phyloP scores from a whole-genome alignment of 78 protist species.

The Diacronema lutheri region DNA sequence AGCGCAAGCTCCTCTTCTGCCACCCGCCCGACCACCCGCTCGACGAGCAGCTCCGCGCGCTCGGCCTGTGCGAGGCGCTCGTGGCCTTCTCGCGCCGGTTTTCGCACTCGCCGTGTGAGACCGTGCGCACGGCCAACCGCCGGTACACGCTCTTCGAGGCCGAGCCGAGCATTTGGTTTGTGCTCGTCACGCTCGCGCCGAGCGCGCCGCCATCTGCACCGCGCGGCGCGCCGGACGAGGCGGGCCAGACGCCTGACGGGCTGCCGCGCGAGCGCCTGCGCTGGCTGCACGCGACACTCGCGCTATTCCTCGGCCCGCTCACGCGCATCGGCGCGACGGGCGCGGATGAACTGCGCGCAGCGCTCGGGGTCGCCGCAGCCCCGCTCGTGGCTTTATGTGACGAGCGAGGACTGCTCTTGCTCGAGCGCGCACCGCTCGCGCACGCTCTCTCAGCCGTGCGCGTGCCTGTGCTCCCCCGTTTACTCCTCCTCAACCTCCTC shows the following conservation, averaged over 20 bases:
- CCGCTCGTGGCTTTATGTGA: no score
- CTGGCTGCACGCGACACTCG: not conserved
- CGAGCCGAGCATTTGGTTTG: not conserved
- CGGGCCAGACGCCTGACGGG: not conserved
- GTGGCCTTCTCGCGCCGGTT: not conserved
- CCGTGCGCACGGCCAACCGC: not conserved
- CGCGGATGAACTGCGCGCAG: not conserved
- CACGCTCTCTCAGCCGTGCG: no score
- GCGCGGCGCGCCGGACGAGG: not conserved
- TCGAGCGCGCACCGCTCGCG: no score
- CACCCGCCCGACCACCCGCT: not conserved
- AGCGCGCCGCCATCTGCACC: no score
- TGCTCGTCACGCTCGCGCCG: not conserved
- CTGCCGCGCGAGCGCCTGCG: not conserved
- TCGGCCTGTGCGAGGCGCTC: not conserved
- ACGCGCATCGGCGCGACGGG: not conserved
- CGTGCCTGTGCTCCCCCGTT: no score
- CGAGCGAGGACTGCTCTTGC: no score
- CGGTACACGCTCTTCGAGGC: not conserved
- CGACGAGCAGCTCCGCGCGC: not conserved
- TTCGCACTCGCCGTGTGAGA: not conserved
- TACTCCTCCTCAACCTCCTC: not conserved
- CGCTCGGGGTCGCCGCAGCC: not conserved
- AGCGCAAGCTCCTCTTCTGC: not conserved
- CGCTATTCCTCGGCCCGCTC: not conserved